Base-by-base conservation (phyloP, 2,329 filamentous ascomycete species). In the Capronia epimyces region DNA sequence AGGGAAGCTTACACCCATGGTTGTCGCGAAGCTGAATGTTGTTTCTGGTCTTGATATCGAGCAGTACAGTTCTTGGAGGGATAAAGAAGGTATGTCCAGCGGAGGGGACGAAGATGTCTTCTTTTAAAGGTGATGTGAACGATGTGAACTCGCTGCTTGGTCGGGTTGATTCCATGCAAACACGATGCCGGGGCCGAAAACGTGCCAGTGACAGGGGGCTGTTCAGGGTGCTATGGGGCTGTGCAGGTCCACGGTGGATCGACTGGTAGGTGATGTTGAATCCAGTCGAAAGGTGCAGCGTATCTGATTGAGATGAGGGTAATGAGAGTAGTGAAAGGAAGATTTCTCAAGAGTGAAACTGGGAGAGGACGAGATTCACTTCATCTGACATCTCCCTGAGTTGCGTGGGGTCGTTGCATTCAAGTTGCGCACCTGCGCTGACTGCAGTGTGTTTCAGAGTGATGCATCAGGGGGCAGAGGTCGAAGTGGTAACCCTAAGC, bases 1-100 rank as follows among this genome's bases (percentile, higher is more conserved):
- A 27, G 32, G 36, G 20, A 39, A 40, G 13, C 60, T 59, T 61
- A 62, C 60, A 57, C 60, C 60, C 60, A 62, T 62, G 37, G 21
- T 47, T 55, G 45, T 42, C 9, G 20, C 13, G 8, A 7, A 8
- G 16, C 6, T 7, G 25, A 29, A 20, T 25, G 21, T 24, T 25
- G 39, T 8, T 25, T 42, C n/a, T 27, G 9, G 36, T 20, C 9
- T 29, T 8, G 34, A 37, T 37, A n/a, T 37, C 13, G 16, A 13
- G 16, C 39, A 25, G n/a, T 13, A 42, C n/a, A 42, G 39, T 9
- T 42, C n/a, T n/a, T 15, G n/a, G 15, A 25, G 39, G 21, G 12
- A 13, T 8, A 4, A 7, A 18, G 7, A 15, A 37, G 34, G 6
- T 7, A 20, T 37, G 16, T 37, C 34, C 20, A 16, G 25, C 4